Evolutionary conservation across 1,284 basidiomycete species (phyloP), one percentile per base, ranked within the genome.

Genomic region (Cutaneotrichosporon cavernicola): DNA sequence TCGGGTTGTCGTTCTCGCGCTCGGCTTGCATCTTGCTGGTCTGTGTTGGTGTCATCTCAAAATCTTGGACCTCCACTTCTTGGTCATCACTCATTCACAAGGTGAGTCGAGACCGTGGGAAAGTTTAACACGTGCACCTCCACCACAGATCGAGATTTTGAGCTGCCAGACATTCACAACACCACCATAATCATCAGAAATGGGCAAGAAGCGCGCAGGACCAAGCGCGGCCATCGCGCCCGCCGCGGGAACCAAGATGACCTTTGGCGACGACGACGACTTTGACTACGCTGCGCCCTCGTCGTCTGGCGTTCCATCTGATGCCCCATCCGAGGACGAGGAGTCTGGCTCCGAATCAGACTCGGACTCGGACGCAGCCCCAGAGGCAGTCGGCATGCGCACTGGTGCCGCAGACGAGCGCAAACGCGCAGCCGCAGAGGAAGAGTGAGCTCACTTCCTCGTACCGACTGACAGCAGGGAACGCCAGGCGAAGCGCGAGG

Each of bases 301-400:
- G 2, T 34, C 50, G 40, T 32, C 32, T 11, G 14, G 55, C 43
- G 2, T 21, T 22, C 16, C 32, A 18, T 46, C 32, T 18, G 16
- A 34, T 10, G 51, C 21, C 2, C 32, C 36, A 11, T 43, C 32
- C n/a, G 61, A 55, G 3, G 68, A 70, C 40, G 64, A 68, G 11
- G 65, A 66, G 57, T 67, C 70, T 49, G 67, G 67, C 56, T 69
- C 70, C 47, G 69, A 69, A 32, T 62, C 66, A 14, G 67, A 68
- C 60, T 70, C 71, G 55, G 67, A 69, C 60, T 70, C 71, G 56
- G 73, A 75, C 63, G 75, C 72, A 26, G 74, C 74, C n/a, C 75
- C 75, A 31, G 75, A 77, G 64, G 72, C 74, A 21, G 73, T 77
- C 5, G 75, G 73, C 5, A 59, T 62, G 36, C 31, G 61, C 16